Base-by-base conservation (phyloP, 1,284 basidiomycete species). In the Cryptococcus wingfieldii region DNA sequence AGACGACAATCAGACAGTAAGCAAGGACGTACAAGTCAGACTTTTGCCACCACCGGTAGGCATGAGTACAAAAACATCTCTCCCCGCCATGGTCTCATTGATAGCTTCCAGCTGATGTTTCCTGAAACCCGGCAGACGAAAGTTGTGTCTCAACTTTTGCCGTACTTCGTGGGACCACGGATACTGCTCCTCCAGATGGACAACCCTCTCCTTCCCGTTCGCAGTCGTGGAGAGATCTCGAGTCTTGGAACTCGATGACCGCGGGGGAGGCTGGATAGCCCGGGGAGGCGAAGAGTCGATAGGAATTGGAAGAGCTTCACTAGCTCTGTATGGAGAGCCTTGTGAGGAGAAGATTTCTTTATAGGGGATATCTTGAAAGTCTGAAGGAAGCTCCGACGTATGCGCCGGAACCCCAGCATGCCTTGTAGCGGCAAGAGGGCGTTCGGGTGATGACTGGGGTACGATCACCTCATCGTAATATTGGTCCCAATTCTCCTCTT, bases 21-120 rank as follows among this genome's bases (percentile, higher is more conserved):
- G 8, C 10, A 34, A 5, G 19, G 63, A 71, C 80, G 79, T 61
- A 71, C 77, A 93, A 63, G 88, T 91, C 43, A 93, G 78, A 66
- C 86, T 88, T 78, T 98, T 98, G 0, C 94, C 95, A 6, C 94
- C 95, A 28, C 95, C 95, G 0, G 95, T 98, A 0, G 96, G 95
- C 86, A 98, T 95, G 6, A 98, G 82, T 18, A 97, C 90, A 64
- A 98, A 93, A 13, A 93, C 71, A 68, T 98, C 94, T 48, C 81
- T 82, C 3, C 88, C 92, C 0, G 81, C 79, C 72, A 98, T 80
- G 0, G 89, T 86, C 50, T 60, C 87, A 50, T 85, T 83, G 65
- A 98, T 90, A 0, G 90, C 92, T 67, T 90, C 87, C 39, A 90
- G 82, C 73, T 98, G 96, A 71, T 97, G 90, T 5, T 76, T 78